Conservation (phyloP, 1,284 basidiomycete species). For the Pterula multifida region DNA sequence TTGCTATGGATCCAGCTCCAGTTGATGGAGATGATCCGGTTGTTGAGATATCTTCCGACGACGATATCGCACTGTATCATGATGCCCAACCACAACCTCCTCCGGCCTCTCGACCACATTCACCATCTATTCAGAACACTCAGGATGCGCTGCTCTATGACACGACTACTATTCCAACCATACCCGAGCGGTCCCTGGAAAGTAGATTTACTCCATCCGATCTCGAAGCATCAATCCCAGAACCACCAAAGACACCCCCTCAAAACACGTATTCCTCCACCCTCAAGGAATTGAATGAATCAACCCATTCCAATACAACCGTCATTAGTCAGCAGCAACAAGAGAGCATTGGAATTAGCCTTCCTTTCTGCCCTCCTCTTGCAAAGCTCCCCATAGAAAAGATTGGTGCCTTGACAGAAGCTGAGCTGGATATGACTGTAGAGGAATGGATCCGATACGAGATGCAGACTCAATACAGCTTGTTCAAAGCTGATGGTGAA, state of each 20-base stretch:
- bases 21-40: background rate
- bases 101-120: slow-evolving; percentile 8
- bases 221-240: background rate
- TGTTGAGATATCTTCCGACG: background rate
- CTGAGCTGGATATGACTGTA: slow-evolving; percentile 61
- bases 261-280: background rate
- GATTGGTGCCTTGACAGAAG: slow-evolving; percentile 35
- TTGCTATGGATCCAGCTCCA: no score
- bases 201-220: background rate
- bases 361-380: slow-evolving; percentile 20
- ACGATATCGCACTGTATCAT: background rate
- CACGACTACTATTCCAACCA: background rate
- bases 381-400: slow-evolving; percentile 29
- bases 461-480: slow-evolving; percentile 24
- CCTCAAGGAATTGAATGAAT: no score
- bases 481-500: background rate
- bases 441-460: slow-evolving; percentile 70
- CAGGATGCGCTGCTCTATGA: background rate
- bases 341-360: slow-evolving; percentile 3
- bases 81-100: slow-evolving; percentile 8
- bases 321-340: background rate
- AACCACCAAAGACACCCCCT: background rate
- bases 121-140: background rate
- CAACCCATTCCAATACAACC: background rate
- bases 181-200: background rate